Evolutionary conservation across 768 basidiomycete species (phyloP), one percentile per base, ranked within the genome.

Genomic region (Kwoniella europaea): DNA sequence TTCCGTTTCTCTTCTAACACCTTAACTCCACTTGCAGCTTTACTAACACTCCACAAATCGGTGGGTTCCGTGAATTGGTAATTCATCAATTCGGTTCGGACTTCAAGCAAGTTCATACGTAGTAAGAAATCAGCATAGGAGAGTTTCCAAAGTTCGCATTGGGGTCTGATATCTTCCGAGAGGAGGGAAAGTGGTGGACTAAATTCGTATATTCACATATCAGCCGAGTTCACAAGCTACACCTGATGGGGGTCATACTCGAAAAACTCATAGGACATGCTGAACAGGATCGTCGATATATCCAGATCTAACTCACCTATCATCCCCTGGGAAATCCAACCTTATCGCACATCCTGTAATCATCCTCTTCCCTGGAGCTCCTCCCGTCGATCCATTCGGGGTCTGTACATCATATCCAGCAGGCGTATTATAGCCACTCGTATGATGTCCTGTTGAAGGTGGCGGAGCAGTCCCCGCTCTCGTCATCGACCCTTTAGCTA

Each of bases 121-220:
- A 79, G 73, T 9, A 83, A 72, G 64, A 78, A 78, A 65, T 82
- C 80, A 4, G 78, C 77, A 70, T 83, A 83, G 12, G 77, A 69
- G 4, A 77, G 50, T 22, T 76, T 78, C 63, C 71, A 77, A 9
- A 58, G 68, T 56, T 81, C 77, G 68, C 74, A 78, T 22, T 41
- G 62, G 10, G 53, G n/a, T 53, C 55, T 29, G 29, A 64, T 65
- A 13, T 72, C 68, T 7, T 65, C 73, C 1, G 75, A 67, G 10
- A 78, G 65, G 13, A 81, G 63, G 6, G 71, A 63, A 3, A 73
- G 74, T 22, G 65, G 24, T 10, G 74, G 71, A 7, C 76, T 76
- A 35, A 20, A 41, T 35, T 9, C 27, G n/a, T 58, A 29, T 29
- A 55, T 22, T 55, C n/a, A 55, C 10, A 18, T n/a, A 27, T 70